Evolutionary conservation across 257 asterid genomes (phyloP), one percentile per base, ranked within the genome.

Genomic region (Cynanchum wilfordii): DNA sequence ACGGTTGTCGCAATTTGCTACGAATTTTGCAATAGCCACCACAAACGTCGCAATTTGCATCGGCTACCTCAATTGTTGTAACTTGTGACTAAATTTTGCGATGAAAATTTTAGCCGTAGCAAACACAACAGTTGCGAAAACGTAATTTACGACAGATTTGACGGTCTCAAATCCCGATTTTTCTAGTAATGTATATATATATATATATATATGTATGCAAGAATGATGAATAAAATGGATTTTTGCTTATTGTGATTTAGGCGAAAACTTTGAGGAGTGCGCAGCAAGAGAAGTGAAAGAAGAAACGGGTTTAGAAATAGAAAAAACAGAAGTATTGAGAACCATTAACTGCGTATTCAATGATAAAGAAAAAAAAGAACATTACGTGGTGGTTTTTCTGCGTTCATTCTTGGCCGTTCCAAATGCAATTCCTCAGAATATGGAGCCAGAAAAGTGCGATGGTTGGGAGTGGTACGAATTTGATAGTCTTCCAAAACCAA

Each of bases 391-490:
- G 16, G 54, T 89, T 45, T 58, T 82, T 6, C 54, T 89, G 82
- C 85, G 95, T 1, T 86, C 89, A 4, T 13, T 70, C 42, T 69
- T 78, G 76, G 82, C 68, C 1, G 87, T 82, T 68, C 81, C 81
- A 0, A 36, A 27, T 60, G 89, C 77, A 59, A 20, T 24, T 10
- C 83, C 90, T 3, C 70, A 47, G 45, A 85, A 85, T 79, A 70
- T 42, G 7, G 96, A 89, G 82, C 90, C 89, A 36, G 86, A 89
- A 10, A 85, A 85, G 30, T 89, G 90, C 9, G 89, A 84, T 72
- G 89, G 92, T 0, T 85, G 92, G 95, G 87, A 82, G 51, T 89
- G 92, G 90, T 85, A 85, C 10, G 86, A 84, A 17, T 87, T 92
- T 89, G 25, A 67, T 1, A n/a, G 79, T 73, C 90, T 84, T 0